Percentiles rank a stretch among this genome's conserved stretches.
Evolutionary conservation across 176 grass and related monocot species (phyloP).

Genomic region (Bolboschoenus planiculmis): DNA sequence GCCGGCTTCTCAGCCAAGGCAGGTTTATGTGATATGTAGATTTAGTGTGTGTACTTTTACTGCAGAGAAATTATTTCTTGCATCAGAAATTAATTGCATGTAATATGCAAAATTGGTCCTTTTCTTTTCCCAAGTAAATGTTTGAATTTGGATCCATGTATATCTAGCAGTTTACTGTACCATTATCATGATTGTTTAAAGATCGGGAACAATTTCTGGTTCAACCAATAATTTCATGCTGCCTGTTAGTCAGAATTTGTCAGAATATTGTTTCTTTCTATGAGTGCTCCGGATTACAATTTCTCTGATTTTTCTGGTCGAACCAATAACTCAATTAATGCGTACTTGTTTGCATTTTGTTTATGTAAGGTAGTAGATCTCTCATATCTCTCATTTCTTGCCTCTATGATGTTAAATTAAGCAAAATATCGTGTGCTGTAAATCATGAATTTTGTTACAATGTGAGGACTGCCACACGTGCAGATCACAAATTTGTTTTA

Average conservation of each 20-base stretch:
- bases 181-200: neutral
- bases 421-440: neutral
- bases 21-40: neutral
- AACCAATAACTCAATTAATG: neutral
- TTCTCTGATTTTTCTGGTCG: neutral
- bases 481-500: neutral
- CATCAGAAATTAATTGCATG: slow-evolving; percentile 17
- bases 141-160: neutral
- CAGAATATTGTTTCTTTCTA: neutral
- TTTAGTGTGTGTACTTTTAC: neutral
- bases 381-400: too few relatives aligned
- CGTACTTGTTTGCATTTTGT: neutral
- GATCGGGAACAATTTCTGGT: slow-evolving; percentile 4
- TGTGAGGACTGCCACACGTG: neutral
- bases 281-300: neutral
- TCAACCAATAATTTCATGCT: slow-evolving; percentile 18
- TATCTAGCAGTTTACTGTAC: neutral
- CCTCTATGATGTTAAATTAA: neutral
- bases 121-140: neutral
- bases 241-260: neutral
- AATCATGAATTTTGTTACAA: neutral
- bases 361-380: neutral
- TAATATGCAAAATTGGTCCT: too few relatives aligned
- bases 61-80: slow-evolving; percentile 17
- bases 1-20: neutral